phyloP scores from a whole-genome alignment of 805 yeast species.

The Saccharomyces eubayanus region DNA sequence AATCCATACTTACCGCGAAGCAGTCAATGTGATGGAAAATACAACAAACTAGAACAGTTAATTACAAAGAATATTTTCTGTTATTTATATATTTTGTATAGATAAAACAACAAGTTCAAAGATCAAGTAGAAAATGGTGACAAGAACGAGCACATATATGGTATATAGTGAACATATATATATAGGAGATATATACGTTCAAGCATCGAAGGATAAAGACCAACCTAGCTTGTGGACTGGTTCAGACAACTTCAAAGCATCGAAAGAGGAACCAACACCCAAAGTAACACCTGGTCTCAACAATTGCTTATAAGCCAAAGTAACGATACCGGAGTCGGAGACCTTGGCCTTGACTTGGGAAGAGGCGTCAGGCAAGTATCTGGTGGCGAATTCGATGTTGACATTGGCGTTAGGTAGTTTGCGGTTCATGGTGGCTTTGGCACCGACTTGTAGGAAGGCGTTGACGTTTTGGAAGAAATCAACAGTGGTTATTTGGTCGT shows the following conservation, averaged over 20 bases:
- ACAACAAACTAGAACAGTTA: not conserved
- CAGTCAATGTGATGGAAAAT: not conserved
- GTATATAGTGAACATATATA: not conserved
- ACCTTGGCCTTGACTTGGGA: slow-evolving; percentile 94
- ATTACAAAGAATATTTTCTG: not conserved
- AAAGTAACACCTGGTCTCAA: slow-evolving; percentile 94
- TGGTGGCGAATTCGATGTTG: slow-evolving; percentile 90
- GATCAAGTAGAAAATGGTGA: not conserved
- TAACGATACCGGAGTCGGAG: slow-evolving; percentile 90
- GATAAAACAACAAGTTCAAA: not conserved
- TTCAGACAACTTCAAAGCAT: slow-evolving; percentile 89
- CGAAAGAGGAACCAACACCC: slow-evolving; percentile 95
- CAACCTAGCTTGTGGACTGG: slow-evolving; percentile 97
- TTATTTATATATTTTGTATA: not conserved
- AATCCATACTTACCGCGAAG: not conserved
- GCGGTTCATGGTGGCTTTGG: slow-evolving; percentile 93
- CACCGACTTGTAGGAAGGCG: slow-evolving; percentile 89
- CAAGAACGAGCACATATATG: not conserved
- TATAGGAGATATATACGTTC: slow-evolving; percentile 19
- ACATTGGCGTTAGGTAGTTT: slow-evolving; percentile 56
- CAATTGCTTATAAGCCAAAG: slow-evolving; percentile 86
- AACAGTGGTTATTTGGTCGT: slow-evolving; percentile 83
- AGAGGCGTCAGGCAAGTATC: slow-evolving; percentile 77
- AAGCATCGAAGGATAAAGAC: slow-evolving; percentile 88
- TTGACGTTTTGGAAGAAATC: slow-evolving; percentile 94